These are phyloP conservation scores for Pezicula neosporulosa DNA, from an alignment of 2,329 filamentous ascomycete genomes.

Conservation along the genomic window DNA sequence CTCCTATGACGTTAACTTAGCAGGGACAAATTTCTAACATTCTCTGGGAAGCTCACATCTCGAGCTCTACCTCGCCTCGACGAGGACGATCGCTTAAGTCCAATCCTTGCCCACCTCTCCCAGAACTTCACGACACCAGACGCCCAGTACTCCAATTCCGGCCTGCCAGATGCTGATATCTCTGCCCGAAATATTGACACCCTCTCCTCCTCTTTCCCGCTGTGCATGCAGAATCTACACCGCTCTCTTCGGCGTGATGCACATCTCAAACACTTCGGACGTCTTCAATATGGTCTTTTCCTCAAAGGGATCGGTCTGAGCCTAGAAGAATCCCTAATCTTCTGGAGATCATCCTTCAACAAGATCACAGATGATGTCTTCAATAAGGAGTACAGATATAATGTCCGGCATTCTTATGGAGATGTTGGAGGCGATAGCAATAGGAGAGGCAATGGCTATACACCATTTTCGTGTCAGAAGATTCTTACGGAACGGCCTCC, in stretches of 20 bases:
- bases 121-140: constrained; percentile 95
- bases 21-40: constrained; percentile 5
- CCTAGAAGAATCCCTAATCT: constrained; percentile 86
- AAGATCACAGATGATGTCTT: constrained; percentile 90
- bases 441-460: constrained; percentile 81
- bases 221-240: constrained; percentile 94
- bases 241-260: constrained; percentile 79
- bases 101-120: constrained; percentile 77
- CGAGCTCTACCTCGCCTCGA: constrained; percentile 87
- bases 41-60: constrained; percentile 69
- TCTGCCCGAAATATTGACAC: constrained; percentile 76
- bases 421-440: constrained; percentile 93
- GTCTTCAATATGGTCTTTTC: constrained; percentile 93
- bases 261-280: constrained; percentile 89
- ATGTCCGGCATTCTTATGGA: constrained; percentile 90
- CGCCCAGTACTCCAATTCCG: constrained; percentile 68
- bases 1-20: background rate
- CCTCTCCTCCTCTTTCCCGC: constrained; percentile 77
- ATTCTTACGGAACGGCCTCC: constrained; percentile 87
- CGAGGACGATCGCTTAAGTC: constrained; percentile 86
- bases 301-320: constrained; percentile 91
- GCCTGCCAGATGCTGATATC: constrained; percentile 69
- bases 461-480: constrained; percentile 91
- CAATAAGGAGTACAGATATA: constrained; percentile 97
- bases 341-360: constrained; percentile 86